Base-by-base conservation (phyloP, 805 yeast genomes). In the Candida nemodendra region DNA sequence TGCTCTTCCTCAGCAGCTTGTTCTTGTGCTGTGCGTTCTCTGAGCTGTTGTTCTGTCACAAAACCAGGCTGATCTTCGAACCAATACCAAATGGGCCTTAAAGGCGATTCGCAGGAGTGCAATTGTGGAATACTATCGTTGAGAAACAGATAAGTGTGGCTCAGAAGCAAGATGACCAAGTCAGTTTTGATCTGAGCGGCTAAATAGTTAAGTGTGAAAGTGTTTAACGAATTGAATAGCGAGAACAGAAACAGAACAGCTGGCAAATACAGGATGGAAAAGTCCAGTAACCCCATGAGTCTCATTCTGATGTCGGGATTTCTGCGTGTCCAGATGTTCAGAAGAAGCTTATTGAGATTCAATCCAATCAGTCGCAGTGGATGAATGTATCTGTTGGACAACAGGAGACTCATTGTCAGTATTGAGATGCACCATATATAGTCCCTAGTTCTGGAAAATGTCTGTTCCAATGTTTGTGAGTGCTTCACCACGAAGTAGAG, bases 281-380 rank as follows among this genome's bases (percentile, higher is more conserved):
- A 53, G n/a, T 49, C 59, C 31, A 66, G 45, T 4, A 77, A 32
- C 5, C 76, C 71, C 42, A 74, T 47, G 21, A 74, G 43, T 4
- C 65, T 49, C 14, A 75, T 47, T 24, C 61, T 59, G 12, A 61
- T 58, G 24, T 64, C 64, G 3, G 76, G 74, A 40, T 68, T 64
- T 14, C 69, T 64, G 19, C 76, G 61, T 3, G 78, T 64, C 69
- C 76, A 68, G 19, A 76, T 56, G 45, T 71, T 76, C 7, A 68
- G 50, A 29, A 76, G 42, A 5, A 60, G 50, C 19, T 60, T 62
- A 27, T 55, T 56, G 18, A 78, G 56, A 14, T 64, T 53, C 2
- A 63, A 54, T 3, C 78, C 76, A 18, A 69, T 45, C 32, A 68
- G 47, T 18, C 55, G 52, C 13, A 68, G 33, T 18, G 61, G 53